Evolutionary conservation across 345 rosid genomes (phyloP).

Genomic region (Sapria himalayana): DNA sequence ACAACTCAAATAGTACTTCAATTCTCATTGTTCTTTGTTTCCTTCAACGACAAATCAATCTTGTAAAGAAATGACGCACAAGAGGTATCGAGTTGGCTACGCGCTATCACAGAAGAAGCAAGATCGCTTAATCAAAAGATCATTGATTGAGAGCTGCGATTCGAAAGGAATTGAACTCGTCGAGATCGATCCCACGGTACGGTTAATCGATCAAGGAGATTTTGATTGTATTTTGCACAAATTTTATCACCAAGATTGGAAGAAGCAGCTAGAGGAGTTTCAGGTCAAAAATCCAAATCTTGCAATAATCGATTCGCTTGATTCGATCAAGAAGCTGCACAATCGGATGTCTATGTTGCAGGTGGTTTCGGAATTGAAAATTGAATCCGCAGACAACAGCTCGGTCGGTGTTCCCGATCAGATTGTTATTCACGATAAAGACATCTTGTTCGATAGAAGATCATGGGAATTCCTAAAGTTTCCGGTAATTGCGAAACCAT

Average conservation of each 20-base stretch:
- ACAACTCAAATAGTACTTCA: too few species aligned
- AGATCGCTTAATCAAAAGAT: constrained; percentile 27
- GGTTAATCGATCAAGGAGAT: constrained; percentile 27
- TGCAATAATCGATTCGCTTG: constrained; percentile 22
- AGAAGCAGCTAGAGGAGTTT: constrained; percentile 18
- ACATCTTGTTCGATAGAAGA: constrained; percentile 16
- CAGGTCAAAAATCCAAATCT: constrained; percentile 15
- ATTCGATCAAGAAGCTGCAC: constrained; percentile 27
- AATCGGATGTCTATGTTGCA: constrained; percentile 43
- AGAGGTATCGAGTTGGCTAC: constrained; percentile 27
- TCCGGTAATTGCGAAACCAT: constrained; percentile 45
- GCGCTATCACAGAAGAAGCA: constrained; percentile 33
- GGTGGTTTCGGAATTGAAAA: constrained; percentile 25
- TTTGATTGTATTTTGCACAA: constrained; percentile 48
- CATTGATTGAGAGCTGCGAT: constrained; percentile 14
- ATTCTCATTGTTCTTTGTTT: too few species aligned
- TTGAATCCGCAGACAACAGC: constrained; percentile 12
- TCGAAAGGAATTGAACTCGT: constrained; percentile 31
- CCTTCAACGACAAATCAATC: too few species aligned
- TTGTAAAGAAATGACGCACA: constrained; percentile 28
- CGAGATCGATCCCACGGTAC: constrained; percentile 17
- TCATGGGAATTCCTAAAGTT: constrained; percentile 24
- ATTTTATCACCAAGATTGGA: constrained; percentile 31
- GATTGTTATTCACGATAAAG: constrained; percentile 31
- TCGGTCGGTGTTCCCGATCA: constrained; percentile 37